A percentile compares a stretch with the other conserved stretches of the same genome.
Evolutionary conservation across 805 yeast species (phyloP).

Genomic region (Ogataea naganishii): DNA sequence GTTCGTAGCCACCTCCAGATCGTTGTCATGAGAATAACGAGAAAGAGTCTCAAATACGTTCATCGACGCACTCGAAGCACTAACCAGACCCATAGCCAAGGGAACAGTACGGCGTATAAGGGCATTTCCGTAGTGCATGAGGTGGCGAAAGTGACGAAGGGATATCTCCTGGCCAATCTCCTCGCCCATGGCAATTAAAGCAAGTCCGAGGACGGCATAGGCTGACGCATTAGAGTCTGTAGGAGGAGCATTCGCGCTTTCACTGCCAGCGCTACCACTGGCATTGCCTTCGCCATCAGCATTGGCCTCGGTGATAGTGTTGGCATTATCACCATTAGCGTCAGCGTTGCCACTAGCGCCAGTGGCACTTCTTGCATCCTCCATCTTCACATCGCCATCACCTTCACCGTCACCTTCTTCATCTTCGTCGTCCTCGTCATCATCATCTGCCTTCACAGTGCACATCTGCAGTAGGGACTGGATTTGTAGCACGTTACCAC

Average conservation of each 20-base stretch:
- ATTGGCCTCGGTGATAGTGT: conserved; percentile 17
- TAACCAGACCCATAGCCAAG: conserved; percentile 92
- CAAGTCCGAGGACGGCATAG: conserved; percentile 90
- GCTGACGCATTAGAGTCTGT: conserved; percentile 64
- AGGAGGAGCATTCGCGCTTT: conserved; percentile 22
- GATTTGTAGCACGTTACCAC: conserved; percentile 93
- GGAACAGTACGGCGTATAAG: conserved; percentile 92
- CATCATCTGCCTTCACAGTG: conserved; percentile 59
- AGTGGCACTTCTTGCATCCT: conserved; percentile 16
- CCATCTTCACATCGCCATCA: conserved; percentile 26
- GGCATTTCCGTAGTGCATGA: conserved; percentile 95
- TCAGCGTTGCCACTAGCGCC: conserved; percentile 19
- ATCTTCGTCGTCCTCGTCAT: conserved; percentile 50
- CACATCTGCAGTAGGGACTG: conserved; percentile 87
- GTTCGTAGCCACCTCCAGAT: conserved; percentile 86
- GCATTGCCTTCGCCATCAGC: conserved; percentile 13
- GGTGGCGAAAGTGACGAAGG: conserved; percentile 90
- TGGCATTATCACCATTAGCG: conserved; percentile 16
- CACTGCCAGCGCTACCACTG: conserved; percentile 24
- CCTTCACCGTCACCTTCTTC: conserved; percentile 38
- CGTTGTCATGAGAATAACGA: conserved; percentile 93
- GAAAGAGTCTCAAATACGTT: conserved; percentile 94
- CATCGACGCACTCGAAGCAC: conserved; percentile 92
- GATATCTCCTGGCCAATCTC: conserved; percentile 98
- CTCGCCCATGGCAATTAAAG: conserved; percentile 94